phyloP scores from a whole-genome alignment of 352 stramenopile genomes.

The Phytophthora melonis region DNA sequence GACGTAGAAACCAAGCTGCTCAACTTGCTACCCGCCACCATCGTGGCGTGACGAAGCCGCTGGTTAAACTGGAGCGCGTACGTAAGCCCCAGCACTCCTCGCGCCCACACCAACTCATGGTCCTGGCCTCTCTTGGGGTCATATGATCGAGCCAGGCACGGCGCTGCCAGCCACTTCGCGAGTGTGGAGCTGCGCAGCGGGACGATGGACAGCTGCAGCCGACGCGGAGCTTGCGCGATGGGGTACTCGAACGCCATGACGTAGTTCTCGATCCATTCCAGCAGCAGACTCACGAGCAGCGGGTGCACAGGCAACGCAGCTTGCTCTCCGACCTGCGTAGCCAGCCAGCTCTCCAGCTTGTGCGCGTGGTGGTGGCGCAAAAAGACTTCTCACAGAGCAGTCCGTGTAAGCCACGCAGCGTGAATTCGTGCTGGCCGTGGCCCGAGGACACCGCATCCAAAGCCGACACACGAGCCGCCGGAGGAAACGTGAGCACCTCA shows the following conservation, averaged over 20 bases:
- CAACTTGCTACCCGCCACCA: constrained; percentile 63
- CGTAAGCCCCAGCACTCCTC: constrained; percentile 51
- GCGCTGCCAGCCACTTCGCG: constrained; percentile 48
- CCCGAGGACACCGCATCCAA: constrained; percentile 36
- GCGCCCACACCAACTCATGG: constrained; percentile 43
- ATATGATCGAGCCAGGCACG: constrained; percentile 38
- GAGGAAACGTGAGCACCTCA: constrained; percentile 62
- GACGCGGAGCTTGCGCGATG: constrained; percentile 56
- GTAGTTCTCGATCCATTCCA: constrained; percentile 85
- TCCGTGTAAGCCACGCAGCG: constrained; percentile 57
- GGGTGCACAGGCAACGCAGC: constrained; percentile 60
- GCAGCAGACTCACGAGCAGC: constrained; percentile 57
- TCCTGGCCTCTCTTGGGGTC: constrained; percentile 21
- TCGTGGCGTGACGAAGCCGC: constrained; percentile 60
- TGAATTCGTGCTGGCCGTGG: constrained; percentile 59
- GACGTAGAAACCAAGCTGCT: constrained; percentile 47
- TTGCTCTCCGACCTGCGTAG: constrained; percentile 49
- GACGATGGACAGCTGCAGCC: constrained; percentile 70
- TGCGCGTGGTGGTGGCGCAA: constrained; percentile 59
- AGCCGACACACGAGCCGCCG: constrained; percentile 39
- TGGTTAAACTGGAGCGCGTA: constrained; percentile 82
- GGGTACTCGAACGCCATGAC: constrained; percentile 81
- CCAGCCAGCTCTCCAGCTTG: constrained; percentile 66
- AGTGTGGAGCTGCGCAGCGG: constrained; percentile 54
- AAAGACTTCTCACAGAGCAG: constrained; percentile 77